Evolutionary conservation across 306 rosid genomes (phyloP).

Genomic region (Castanea sativa): DNA sequence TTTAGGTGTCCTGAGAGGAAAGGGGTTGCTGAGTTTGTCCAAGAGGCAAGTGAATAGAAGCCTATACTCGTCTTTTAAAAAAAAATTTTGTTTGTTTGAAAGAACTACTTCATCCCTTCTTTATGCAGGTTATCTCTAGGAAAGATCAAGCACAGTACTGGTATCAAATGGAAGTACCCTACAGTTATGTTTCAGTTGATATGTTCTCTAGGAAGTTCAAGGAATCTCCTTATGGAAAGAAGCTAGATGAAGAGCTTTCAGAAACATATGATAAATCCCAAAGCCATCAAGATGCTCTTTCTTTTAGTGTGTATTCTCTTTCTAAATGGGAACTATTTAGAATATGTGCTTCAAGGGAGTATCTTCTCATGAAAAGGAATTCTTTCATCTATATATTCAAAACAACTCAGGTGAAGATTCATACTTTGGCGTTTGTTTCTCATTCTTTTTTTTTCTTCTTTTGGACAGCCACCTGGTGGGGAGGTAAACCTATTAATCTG

Average conservation of each 20-base stretch:
- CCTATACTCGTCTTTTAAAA: background rate
- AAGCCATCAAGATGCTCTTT: slow-evolving; percentile 22
- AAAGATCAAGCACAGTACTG: slow-evolving; percentile 52
- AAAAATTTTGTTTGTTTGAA: background rate
- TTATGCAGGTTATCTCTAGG: background rate
- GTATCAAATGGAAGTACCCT: slow-evolving; percentile 17
- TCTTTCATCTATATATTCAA: slow-evolving; percentile 34
- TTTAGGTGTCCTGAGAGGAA: slow-evolving; percentile 49
- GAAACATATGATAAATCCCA: slow-evolving; percentile 20
- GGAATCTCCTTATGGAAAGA: slow-evolving; percentile 32
- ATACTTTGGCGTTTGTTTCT: background rate
- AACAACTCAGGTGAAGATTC: slow-evolving; percentile 34
- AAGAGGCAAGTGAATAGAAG: background rate
- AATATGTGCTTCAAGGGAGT: slow-evolving; percentile 44
- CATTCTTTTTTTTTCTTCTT: background rate
- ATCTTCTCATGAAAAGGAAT: slow-evolving; percentile 47
- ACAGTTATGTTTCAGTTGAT: slow-evolving; percentile 26
- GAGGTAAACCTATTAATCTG: background rate
- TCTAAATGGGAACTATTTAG: slow-evolving; percentile 44
- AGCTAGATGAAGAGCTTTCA: slow-evolving; percentile 27
- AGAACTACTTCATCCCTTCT: background rate
- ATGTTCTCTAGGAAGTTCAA: slow-evolving; percentile 29
- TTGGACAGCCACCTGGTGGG: too few species aligned
- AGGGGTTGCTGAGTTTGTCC: slow-evolving; percentile 29
- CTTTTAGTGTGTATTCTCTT: slow-evolving; percentile 24